phyloP scores from a whole-genome alignment of 2,329 filamentous ascomycete species.

The Xylariales sp. region DNA sequence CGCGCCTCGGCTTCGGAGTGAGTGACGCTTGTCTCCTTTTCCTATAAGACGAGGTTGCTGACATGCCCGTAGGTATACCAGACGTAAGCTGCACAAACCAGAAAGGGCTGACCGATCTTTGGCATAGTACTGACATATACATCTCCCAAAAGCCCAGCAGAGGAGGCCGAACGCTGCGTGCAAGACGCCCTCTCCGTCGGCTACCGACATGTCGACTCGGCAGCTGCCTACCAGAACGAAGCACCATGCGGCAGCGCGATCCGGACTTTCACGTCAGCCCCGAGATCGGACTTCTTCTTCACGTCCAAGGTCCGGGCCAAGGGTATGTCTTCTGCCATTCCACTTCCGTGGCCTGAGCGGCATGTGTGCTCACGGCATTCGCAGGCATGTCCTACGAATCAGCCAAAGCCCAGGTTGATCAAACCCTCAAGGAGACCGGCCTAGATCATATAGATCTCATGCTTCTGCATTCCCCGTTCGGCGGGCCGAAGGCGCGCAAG shows the following conservation, averaged over 20 bases:
- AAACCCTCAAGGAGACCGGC: conserved; percentile 56
- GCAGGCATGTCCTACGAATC: conserved; percentile 52
- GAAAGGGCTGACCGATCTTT: not conserved
- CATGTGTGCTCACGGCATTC: too few species aligned
- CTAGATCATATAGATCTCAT: conserved; percentile 65
- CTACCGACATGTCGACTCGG: conserved; percentile 55
- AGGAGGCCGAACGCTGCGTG: conserved; percentile 34
- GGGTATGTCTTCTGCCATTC: too few species aligned
- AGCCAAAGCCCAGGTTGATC: conserved; percentile 58
- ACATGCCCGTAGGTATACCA: conserved; percentile 41
- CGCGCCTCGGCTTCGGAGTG: conserved; percentile 50
- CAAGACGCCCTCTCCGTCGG: conserved; percentile 42
- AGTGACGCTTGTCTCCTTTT: too few species aligned
- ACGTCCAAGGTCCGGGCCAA: conserved; percentile 50
- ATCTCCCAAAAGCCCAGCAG: conserved; percentile 25
- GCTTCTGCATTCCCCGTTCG: conserved; percentile 58
- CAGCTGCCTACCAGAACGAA: conserved; percentile 48
- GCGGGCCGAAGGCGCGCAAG: conserved; percentile 50
- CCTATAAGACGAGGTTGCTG: not conserved
- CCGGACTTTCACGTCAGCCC: conserved; percentile 28
- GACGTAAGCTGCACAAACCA: conserved; percentile 34
- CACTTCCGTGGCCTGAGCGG: too few species aligned
- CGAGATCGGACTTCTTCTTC: conserved; percentile 48
- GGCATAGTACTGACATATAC: conserved; percentile 4
- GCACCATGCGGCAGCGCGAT: conserved; percentile 42